Percentiles rank a stretch among this genome's conserved stretches.
Conservation (phyloP, 1,139 yeast genomes). For the Pichia sp. region DNA sequence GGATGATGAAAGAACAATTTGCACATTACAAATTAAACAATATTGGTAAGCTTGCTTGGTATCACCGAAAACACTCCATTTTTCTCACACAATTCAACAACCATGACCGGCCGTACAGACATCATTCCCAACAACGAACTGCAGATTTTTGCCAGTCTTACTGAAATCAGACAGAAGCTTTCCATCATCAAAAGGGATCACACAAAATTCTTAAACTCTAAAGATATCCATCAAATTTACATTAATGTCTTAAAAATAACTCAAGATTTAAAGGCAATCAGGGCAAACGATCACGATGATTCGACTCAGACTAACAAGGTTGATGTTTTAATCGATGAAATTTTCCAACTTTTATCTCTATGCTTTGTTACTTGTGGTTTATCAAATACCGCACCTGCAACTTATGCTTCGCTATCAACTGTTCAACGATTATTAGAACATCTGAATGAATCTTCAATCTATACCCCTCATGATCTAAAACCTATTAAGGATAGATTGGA, state of each 20-base stretch:
- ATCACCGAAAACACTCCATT: no score
- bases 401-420: constrained; percentile 81
- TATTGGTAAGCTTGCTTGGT: no score
- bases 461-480: constrained; percentile 72
- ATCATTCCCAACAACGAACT: constrained; percentile 49
- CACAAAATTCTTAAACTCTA: constrained; percentile 54
- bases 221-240: constrained; percentile 47
- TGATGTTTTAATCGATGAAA: constrained; percentile 77
- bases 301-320: constrained; percentile 31
- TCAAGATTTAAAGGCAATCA: constrained; percentile 17
- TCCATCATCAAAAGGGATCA: constrained; percentile 61
- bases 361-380: constrained; percentile 89
- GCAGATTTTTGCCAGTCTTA: constrained; percentile 41
- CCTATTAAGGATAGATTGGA: constrained; percentile 67
- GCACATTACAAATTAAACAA: no score
- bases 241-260: constrained; percentile 34
- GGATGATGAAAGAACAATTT: no score
- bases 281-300: constrained; percentile 28
- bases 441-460: constrained; percentile 70
- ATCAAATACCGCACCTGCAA: constrained; percentile 86
- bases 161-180: constrained; percentile 42
- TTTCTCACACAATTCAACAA: background rate
- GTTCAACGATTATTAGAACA: constrained; percentile 79
- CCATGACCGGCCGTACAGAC: constrained; percentile 12
- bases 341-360: constrained; percentile 76